These are phyloP conservation scores for Globisporangium nodosum DNA, from an alignment of 352 stramenopile genomes.

Conservation along the genomic window DNA sequence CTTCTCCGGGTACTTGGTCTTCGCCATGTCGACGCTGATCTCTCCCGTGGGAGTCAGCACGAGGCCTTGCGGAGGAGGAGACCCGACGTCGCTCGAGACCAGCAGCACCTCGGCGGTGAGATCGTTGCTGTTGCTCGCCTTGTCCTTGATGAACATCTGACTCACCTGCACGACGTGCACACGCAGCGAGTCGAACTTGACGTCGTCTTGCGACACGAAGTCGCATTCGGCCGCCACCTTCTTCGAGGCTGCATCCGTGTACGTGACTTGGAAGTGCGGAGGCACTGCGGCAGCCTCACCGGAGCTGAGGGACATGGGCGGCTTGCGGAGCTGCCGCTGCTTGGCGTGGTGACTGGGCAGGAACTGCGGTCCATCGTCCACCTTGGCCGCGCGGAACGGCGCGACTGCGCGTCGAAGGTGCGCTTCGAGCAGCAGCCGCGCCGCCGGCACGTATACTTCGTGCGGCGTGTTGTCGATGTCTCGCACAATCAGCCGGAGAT, in stretches of 20 bases:
- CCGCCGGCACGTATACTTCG: constrained; percentile 42
- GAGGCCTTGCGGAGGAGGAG: constrained; percentile 25
- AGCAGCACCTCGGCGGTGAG: constrained; percentile 41
- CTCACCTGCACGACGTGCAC: constrained; percentile 44
- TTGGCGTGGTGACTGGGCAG: constrained; percentile 4
- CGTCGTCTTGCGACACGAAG: constrained; percentile 23
- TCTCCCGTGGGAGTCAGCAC: constrained; percentile 33
- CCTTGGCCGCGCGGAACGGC: constrained; percentile 24
- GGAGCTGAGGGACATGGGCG: constrained; percentile 1
- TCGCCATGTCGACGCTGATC: constrained; percentile 27
- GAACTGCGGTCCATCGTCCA: constrained; percentile 16
- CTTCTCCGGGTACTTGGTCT: constrained; percentile 22
- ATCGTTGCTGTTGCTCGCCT: constrained; percentile 14
- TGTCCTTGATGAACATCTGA: constrained; percentile 37
- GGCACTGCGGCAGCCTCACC: constrained; percentile 8
- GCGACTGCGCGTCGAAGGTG: constrained; percentile 33
- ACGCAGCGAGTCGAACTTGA: constrained; percentile 40
- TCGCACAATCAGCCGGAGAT: constrained; percentile 35
- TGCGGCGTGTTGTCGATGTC: constrained; percentile 22
- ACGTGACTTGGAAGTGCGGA: constrained; percentile 16
- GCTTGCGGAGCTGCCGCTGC: constrained; percentile 14
- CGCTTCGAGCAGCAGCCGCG: constrained; percentile 37
- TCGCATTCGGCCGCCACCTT: constrained; percentile 10
- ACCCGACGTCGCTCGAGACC: constrained; percentile 35
- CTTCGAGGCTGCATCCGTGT: constrained; percentile 13